phyloP scores from a whole-genome alignment of 306 rosid species.

The Prunus armeniaca region DNA sequence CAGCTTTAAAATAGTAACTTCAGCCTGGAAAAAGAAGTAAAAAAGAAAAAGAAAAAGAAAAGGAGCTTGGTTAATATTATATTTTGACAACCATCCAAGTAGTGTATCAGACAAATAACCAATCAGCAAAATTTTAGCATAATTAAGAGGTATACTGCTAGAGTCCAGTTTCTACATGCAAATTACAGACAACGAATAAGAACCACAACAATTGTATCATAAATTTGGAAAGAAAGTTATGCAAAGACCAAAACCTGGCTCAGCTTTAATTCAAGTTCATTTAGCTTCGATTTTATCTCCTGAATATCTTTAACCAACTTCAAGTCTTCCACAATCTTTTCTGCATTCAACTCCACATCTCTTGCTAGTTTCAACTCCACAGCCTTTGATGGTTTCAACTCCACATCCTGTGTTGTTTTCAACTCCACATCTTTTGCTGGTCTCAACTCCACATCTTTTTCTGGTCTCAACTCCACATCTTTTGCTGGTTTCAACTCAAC shows the following conservation, averaged over 20 bases:
- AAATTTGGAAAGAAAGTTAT: conserved; percentile 5
- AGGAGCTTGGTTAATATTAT: conserved; percentile 34
- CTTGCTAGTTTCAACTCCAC: conserved; percentile 26
- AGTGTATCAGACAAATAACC: not conserved
- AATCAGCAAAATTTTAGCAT: not conserved
- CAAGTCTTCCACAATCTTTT: conserved; percentile 32
- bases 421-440: conserved; percentile 1
- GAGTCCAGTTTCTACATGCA: conserved; percentile 1
- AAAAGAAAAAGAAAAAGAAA: not conserved
- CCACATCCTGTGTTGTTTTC: conserved; percentile 18
- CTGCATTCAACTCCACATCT: conserved; percentile 30
- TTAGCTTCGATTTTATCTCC: conserved; percentile 71
- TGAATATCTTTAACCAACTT: conserved; percentile 59
- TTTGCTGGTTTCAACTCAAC: conserved; percentile 6
- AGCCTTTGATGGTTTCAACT: conserved; percentile 27
- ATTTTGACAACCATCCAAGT: not conserved
- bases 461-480: conserved; percentile 2
- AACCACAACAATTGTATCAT: conserved; percentile 12
- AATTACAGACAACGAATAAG: not conserved
- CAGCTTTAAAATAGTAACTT: conserved; percentile 53
- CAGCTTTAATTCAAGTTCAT: conserved; percentile 70
- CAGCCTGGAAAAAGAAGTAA: conserved; percentile 46
- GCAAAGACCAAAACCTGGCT: conserved; percentile 58
- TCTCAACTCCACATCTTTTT: not conserved
- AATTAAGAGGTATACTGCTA: not conserved